A percentile compares a stretch with the other conserved stretches of the same genome.
Conservation (phyloP, 1,284 basidiomycete genomes). For the Abortiporus biennis region DNA sequence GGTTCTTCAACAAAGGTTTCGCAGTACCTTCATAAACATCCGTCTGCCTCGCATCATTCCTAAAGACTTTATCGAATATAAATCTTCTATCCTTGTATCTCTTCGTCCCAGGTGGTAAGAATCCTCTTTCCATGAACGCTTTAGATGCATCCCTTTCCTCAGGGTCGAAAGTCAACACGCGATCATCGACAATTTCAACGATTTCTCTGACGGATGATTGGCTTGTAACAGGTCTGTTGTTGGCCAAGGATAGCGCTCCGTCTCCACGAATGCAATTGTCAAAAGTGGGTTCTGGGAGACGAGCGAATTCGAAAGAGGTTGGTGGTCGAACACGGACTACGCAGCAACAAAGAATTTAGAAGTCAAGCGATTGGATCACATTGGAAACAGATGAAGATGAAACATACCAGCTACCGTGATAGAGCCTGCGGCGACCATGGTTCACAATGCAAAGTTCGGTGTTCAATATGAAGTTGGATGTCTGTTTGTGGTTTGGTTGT, state of each 20-base stretch:
- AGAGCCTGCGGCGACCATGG: constrained; percentile 78
- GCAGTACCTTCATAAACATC: constrained; percentile 85
- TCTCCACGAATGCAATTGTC: constrained; percentile 74
- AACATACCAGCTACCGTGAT: constrained; percentile 78
- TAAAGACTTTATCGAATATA: constrained; percentile 92
- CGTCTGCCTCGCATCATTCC: constrained; percentile 71
- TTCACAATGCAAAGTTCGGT: constrained; percentile 8
- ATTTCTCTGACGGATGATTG: constrained; percentile 63
- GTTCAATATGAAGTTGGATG: too few species aligned
- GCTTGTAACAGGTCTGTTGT: constrained; percentile 40
- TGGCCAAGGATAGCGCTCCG: constrained; percentile 70
- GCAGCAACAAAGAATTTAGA: constrained; percentile 9
- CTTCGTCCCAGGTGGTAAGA: constrained; percentile 78
- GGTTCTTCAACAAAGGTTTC: constrained; percentile 73
- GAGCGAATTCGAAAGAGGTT: constrained; percentile 74
- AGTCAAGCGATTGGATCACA: background rate
- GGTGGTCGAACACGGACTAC: constrained; percentile 90
- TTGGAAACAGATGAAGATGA: constrained; percentile 7
- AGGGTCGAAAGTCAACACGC: constrained; percentile 92
- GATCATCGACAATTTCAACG: constrained; percentile 77
- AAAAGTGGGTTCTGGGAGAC: constrained; percentile 68
- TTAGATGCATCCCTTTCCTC: constrained; percentile 76
- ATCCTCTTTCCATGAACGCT: constrained; percentile 76
- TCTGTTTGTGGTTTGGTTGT: too few species aligned
- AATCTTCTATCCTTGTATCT: constrained; percentile 92